Evolutionary conservation across 176 grass and related monocot genomes (phyloP).

Genomic region (Puccinellia tenuiflora): DNA sequence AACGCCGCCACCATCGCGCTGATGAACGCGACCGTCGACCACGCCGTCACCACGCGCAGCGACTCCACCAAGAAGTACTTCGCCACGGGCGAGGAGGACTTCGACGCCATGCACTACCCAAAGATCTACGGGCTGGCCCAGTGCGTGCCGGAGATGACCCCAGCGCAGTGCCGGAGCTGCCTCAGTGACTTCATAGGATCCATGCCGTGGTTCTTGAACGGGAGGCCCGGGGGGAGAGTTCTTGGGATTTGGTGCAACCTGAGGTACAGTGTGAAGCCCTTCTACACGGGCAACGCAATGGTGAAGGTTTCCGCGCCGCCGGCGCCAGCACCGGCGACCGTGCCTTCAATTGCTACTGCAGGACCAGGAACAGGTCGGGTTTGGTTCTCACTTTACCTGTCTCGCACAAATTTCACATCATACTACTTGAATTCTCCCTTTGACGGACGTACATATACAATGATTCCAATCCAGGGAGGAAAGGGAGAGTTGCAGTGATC

Average conservation of each 20-base stretch:
- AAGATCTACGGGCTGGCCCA: slow-evolving; percentile 38
- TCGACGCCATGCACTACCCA: slow-evolving; percentile 5
- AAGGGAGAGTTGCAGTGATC: slow-evolving; percentile 13
- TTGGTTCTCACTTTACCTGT: neutral
- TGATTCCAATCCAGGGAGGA: slow-evolving; percentile 12
- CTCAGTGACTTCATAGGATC: neutral
- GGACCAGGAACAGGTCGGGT: neutral
- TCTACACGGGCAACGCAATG: slow-evolving; percentile 25
- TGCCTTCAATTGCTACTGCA: neutral
- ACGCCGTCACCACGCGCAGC: neutral
- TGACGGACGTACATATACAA: neutral
- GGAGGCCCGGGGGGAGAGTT: neutral
- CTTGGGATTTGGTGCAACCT: slow-evolving; percentile 23
- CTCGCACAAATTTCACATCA: neutral
- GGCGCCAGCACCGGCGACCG: neutral
- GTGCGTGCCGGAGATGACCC: slow-evolving; percentile 26
- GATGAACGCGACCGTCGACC: neutral
- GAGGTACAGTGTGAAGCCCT: slow-evolving; percentile 15
- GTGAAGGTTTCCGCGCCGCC: slow-evolving; percentile 26
- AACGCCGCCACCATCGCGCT: slow-evolving; percentile 3
- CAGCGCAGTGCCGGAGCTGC: slow-evolving; percentile 17
- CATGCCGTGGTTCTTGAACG: neutral
- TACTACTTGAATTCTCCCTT: neutral
- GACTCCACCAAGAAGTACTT: slow-evolving; percentile 7
- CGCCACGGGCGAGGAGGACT: slow-evolving; percentile 12